Conservation (phyloP, 106 monocot species). For the Dioscorea dumetorum region DNA sequence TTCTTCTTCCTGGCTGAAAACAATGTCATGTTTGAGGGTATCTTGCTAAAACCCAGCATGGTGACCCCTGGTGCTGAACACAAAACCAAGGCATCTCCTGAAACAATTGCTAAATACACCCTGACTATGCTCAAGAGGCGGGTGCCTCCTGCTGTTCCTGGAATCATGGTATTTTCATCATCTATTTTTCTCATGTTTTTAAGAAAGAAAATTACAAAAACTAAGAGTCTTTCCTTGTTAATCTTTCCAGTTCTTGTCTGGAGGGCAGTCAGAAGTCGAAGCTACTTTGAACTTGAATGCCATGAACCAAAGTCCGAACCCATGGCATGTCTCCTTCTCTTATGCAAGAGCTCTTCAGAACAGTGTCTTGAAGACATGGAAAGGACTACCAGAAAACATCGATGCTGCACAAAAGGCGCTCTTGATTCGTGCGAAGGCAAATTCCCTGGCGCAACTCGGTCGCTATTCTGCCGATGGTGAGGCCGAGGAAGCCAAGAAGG, state of each 20-base stretch:
- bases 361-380: slow-evolving; percentile 79
- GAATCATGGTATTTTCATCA: slow-evolving; percentile 73
- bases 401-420: slow-evolving; percentile 69
- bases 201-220: too few relatives aligned
- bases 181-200: not conserved
- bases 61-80: slow-evolving; percentile 96
- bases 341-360: slow-evolving; percentile 92
- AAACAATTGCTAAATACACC: slow-evolving; percentile 69
- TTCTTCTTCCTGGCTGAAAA: slow-evolving; percentile 88
- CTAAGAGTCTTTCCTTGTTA: too few relatives aligned
- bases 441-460: slow-evolving; percentile 83
- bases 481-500: slow-evolving; percentile 65
- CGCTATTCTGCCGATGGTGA: slow-evolving; percentile 64
- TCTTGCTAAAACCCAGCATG: slow-evolving; percentile 93
- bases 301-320: slow-evolving; percentile 87
- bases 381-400: slow-evolving; percentile 67
- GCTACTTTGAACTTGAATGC: slow-evolving; percentile 94
- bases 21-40: slow-evolving; percentile 82
- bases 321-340: slow-evolving; percentile 96
- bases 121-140: slow-evolving; percentile 69
- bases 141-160: slow-evolving; percentile 91
- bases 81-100: slow-evolving; percentile 80
- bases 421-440: slow-evolving; percentile 67
- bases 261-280: slow-evolving; percentile 89
- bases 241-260: slow-evolving; percentile 74